Conservation (phyloP, 2,329 filamentous ascomycete genomes). For the Xylariaceae sp. region DNA sequence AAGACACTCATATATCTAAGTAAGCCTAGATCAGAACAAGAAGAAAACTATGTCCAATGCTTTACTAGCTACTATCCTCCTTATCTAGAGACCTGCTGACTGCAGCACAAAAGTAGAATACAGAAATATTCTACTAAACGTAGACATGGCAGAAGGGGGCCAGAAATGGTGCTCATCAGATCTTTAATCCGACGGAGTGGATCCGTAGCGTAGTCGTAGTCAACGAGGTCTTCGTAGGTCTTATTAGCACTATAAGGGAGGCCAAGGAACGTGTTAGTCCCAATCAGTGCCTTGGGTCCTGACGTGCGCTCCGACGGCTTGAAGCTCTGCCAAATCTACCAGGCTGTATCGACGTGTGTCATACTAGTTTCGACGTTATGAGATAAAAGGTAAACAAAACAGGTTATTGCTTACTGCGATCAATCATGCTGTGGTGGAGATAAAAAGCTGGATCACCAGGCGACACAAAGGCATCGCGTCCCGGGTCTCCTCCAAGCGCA, state of each 20-base stretch:
- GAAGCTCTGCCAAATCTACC: constrained; percentile 34
- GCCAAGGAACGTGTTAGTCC: constrained; percentile 36
- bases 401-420: not conserved
- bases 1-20: too few relatives aligned
- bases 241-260: constrained; percentile 32
- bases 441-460: constrained; percentile 35
- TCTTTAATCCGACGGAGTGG: not conserved
- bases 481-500: constrained; percentile 41
- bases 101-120: too few relatives aligned
- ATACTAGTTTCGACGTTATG: not conserved
- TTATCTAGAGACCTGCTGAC: too few relatives aligned
- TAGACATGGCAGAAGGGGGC: constrained; percentile 17
- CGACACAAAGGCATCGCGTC: constrained; percentile 28
- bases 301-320: constrained; percentile 22
- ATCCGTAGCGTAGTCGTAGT: constrained; percentile 31
- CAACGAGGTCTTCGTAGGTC: constrained; percentile 33
- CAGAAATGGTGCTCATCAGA: constrained; percentile 5
- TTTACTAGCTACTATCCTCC: too few relatives aligned
- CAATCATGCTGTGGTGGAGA: constrained; percentile 32
- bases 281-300: constrained; percentile 26
- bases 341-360: constrained; percentile 18
- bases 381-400: not conserved
- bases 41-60: too few relatives aligned
- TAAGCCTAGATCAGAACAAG: too few relatives aligned
- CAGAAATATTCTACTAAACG: too few relatives aligned